Evolutionary conservation across 495 filamentous ascomycete genomes (phyloP), one percentile per base, ranked within the genome.

Genomic region (Aspergillus funiculosus): DNA sequence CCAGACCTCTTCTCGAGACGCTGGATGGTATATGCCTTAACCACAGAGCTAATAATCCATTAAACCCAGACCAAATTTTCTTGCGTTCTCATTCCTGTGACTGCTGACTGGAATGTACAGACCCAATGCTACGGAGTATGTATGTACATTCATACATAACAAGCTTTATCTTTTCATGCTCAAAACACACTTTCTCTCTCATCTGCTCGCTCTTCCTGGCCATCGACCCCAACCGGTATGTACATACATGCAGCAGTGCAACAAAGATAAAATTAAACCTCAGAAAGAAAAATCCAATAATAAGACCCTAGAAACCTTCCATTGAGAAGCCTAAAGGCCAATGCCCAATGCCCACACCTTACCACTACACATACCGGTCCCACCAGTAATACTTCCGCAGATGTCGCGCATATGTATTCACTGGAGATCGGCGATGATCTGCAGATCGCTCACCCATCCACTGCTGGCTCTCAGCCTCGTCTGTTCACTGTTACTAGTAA

Each of bases 391-490:
- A 4, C 28, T 8, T 29, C 25, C 39, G 39, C 39, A 27, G 39
- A 41, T 19, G 39, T 41, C 18, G 39, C 39, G 29, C 39, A 43
- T 31, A 13, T 21, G 25, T 30, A 42, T 42, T 13, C 39, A 22
- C 17, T 45, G 53, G 46, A 56, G 42, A 56, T 50, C 50, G 34
- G 6, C 22, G 38, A 36, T 27, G 52, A 54, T 42, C 42, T 26
- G 34, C 38, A 43, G 36, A 48, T 54, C 38, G n/a, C n/a, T n/a
- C n/a, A n/a, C n/a, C n/a, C n/a, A n/a, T n/a, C n/a, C n/a, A n/a
- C n/a, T n/a, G n/a, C n/a, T n/a, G n/a, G n/a, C n/a, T n/a, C n/a
- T n/a, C n/a, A n/a, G n/a, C n/a, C n/a, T n/a, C n/a, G n/a, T n/a
- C n/a, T 29, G 24, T 42, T 15, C 15, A 19, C 6, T 42, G n/a